Evolutionary conservation across 805 yeast genomes (phyloP).

Genomic region (Cyberlindnera xishuangbannaensis): DNA sequence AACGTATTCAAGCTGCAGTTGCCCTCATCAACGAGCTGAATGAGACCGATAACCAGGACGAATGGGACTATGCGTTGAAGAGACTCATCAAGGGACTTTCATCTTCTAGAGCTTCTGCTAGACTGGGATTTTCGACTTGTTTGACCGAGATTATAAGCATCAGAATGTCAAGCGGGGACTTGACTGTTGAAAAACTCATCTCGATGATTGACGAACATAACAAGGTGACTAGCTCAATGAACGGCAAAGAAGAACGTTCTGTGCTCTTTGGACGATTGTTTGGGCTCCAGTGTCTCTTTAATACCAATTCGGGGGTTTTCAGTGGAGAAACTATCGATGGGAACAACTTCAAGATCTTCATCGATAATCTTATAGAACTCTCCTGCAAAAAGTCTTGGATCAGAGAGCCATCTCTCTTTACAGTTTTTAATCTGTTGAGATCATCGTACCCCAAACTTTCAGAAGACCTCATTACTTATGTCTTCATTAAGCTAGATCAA

Average conservation of each 20-base stretch:
- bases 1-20: slow-evolving; percentile 69
- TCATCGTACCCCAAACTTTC: slow-evolving; percentile 21
- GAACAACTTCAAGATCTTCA: slow-evolving; percentile 34
- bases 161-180: slow-evolving; percentile 26
- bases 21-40: slow-evolving; percentile 55
- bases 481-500: slow-evolving; percentile 43
- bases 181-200: slow-evolving; percentile 36
- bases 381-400: slow-evolving; percentile 75
- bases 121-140: slow-evolving; percentile 86
- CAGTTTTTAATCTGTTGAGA: slow-evolving; percentile 52
- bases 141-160: slow-evolving; percentile 57
- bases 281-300: slow-evolving; percentile 67
- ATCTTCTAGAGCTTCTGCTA: slow-evolving; percentile 76
- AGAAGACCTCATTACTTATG: slow-evolving; percentile 17
- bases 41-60: slow-evolving; percentile 37
- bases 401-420: slow-evolving; percentile 72
- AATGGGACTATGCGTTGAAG: slow-evolving; percentile 77
- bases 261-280: slow-evolving; percentile 77
- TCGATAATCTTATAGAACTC: slow-evolving; percentile 47
- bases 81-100: slow-evolving; percentile 77
- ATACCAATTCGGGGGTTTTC: slow-evolving; percentile 33
- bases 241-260: slow-evolving; percentile 82
- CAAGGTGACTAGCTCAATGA: slow-evolving; percentile 37
- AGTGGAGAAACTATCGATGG: slow-evolving; percentile 2
- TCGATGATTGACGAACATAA: slow-evolving; percentile 31